phyloP scores from a whole-genome alignment of 2,329 filamentous ascomycete genomes.

The Curvularia eragrostidis region DNA sequence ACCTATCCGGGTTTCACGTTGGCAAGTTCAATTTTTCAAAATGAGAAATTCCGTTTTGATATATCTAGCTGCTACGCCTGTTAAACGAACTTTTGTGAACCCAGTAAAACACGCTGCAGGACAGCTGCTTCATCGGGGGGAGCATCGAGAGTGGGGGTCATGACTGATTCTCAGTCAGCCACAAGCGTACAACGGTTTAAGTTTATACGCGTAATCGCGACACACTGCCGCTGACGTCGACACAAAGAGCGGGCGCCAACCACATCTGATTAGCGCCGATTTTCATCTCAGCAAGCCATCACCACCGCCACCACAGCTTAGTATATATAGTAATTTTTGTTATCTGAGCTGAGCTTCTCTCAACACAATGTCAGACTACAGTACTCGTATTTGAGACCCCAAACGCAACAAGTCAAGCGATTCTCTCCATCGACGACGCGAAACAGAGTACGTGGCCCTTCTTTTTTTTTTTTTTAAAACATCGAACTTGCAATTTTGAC shows the following conservation, averaged over 20 bases:
- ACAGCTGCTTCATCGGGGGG: not conserved
- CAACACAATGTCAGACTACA: not conserved
- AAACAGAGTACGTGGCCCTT: not conserved
- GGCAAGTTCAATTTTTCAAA: not conserved
- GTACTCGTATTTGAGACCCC: not conserved
- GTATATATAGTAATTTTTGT: not conserved
- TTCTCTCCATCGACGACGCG: not conserved
- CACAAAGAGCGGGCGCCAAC: not conserved
- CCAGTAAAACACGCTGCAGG: not conserved
- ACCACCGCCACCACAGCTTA: not conserved
- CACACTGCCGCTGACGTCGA: not conserved
- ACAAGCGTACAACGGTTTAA: not conserved
- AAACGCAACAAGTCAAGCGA: not conserved
- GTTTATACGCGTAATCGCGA: slow-evolving; percentile 2
- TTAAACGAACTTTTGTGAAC: not conserved
- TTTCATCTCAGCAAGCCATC: too few relatives aligned
- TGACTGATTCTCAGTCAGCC: not conserved
- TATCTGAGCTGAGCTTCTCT: not conserved
- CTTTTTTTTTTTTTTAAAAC: not conserved
- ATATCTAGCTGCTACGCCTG: not conserved
- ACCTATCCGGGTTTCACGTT: too few relatives aligned
- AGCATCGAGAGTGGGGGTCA: not conserved
- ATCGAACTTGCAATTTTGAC: not conserved
- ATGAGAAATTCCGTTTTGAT: not conserved
- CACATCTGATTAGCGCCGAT: not conserved